phyloP scores from a whole-genome alignment of 2,329 filamentous ascomycete species.

The Furcasterigmium sp. region DNA sequence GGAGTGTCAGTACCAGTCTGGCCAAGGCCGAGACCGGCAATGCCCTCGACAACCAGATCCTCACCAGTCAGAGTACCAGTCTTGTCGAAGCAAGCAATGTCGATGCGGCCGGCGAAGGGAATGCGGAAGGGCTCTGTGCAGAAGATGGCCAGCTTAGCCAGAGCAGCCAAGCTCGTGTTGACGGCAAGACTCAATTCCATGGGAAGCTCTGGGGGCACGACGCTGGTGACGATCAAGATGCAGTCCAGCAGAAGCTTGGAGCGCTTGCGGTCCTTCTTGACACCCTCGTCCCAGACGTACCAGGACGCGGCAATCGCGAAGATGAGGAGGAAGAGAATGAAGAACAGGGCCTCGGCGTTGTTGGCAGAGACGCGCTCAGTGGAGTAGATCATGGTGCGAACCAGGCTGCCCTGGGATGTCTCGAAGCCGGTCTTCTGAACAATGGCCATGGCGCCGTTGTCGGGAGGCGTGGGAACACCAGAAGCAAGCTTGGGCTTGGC shows the following conservation, averaged over 20 bases:
- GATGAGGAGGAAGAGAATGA: conserved; percentile 92
- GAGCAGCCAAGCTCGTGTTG: conserved; percentile 90
- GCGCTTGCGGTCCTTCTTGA: conserved; percentile 88
- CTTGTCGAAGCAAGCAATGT: conserved; percentile 97
- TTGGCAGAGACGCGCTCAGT: conserved; percentile 98
- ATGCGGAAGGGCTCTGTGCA: conserved; percentile 99
- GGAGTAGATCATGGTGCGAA: conserved; percentile 99
- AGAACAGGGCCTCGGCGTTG: conserved; percentile 91
- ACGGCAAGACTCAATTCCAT: conserved; percentile 98
- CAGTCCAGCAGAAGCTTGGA: conserved; percentile 97
- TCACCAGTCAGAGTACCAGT: conserved; percentile 95
- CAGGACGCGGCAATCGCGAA: conserved; percentile 97
- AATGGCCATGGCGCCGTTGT: conserved; percentile 89
- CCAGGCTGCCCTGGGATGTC: conserved; percentile 94
- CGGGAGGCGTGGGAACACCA: conserved; percentile 77
- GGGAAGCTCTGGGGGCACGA: conserved; percentile 94
- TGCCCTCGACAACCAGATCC: conserved; percentile 93
- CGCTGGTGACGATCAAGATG: conserved; percentile 93
- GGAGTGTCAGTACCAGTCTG: conserved; percentile 59
- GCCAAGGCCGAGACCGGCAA: conserved; percentile 79
- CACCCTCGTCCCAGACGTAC: conserved; percentile 99
- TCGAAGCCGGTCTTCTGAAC: conserved; percentile 98
- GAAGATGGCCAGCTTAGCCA: conserved; percentile 95
- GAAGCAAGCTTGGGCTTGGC: conserved; percentile 67
- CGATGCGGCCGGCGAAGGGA: conserved; percentile 89